phyloP scores from a whole-genome alignment of 108 stramenopile genomes.

The Bacterosira constricta region DNA sequence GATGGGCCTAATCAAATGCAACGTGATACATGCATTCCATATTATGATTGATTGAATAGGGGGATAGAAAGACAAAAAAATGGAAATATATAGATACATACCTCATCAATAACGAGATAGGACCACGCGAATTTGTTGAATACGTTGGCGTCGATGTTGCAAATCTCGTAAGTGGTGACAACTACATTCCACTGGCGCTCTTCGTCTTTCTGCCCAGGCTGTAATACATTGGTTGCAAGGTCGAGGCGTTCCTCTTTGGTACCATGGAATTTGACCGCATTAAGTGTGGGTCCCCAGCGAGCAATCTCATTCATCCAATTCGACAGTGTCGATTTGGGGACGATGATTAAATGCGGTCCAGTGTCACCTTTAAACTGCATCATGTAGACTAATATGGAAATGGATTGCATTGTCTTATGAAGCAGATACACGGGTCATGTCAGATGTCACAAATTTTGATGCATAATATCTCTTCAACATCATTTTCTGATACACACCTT shows the following conservation, averaged over 20 bases:
- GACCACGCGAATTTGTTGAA: conserved; percentile 93
- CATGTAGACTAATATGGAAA: conserved; percentile 93
- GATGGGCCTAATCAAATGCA: conserved; percentile 90
- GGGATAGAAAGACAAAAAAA: too few relatives aligned
- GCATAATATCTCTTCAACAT: background rate
- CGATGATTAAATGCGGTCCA: conserved; percentile 97
- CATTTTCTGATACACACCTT: background rate
- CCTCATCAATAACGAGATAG: conserved; percentile 98
- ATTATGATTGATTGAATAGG: too few relatives aligned
- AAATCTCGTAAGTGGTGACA: conserved; percentile 98
- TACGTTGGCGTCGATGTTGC: conserved; percentile 83
- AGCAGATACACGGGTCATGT: conserved; percentile 5
- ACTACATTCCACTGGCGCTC: conserved; percentile 93
- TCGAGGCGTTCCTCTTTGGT: conserved; percentile 83
- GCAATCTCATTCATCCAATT: conserved; percentile 99
- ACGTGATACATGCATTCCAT: background rate
- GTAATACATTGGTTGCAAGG: conserved; percentile 80
- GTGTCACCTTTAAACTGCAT: conserved; percentile 59
- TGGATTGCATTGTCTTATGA: conserved; percentile 96
- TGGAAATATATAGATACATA: too few relatives aligned
- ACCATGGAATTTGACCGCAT: conserved; percentile 92
- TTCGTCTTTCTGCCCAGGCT: conserved; percentile 76
- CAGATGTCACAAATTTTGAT: background rate
- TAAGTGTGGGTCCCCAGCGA: conserved; percentile 94
- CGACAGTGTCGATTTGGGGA: conserved; percentile 97